Evolutionary conservation across 768 basidiomycete genomes (phyloP).

Genomic region (Leucosporidium scottii): DNA sequence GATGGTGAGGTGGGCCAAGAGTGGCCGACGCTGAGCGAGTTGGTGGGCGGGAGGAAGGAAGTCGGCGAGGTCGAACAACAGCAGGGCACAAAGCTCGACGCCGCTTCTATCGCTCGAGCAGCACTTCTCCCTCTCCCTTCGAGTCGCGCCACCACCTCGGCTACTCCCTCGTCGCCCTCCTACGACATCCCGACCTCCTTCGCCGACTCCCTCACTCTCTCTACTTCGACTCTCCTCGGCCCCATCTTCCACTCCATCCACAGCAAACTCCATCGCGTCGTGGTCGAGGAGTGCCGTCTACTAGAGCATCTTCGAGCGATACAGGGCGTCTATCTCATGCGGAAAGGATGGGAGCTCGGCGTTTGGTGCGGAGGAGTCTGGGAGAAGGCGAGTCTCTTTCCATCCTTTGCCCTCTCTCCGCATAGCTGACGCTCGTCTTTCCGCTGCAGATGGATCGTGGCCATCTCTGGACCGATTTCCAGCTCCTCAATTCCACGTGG

Average conservation of each 20-base stretch:
- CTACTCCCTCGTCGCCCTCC: neutral
- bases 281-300: neutral
- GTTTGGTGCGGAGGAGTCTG: neutral
- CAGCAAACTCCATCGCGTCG: neutral
- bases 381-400: neutral
- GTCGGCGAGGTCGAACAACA: neutral
- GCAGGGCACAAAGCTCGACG: neutral
- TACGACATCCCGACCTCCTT: neutral
- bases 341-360: neutral
- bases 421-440: neutral
- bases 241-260: neutral
- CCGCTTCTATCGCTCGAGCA: no score
- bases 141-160: no score
- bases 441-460: neutral
- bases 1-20: neutral
- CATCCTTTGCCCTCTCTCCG: neutral
- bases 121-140: neutral
- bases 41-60: neutral
- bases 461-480: neutral
- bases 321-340: conserved; percentile 7
- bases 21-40: neutral
- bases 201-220: neutral
- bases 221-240: neutral
- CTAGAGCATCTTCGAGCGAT: neutral
- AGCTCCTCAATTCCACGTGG: conserved; percentile 4